These are phyloP conservation scores for Candida smagusa DNA, from an alignment of 1,139 yeast species.

Conservation along the genomic window DNA sequence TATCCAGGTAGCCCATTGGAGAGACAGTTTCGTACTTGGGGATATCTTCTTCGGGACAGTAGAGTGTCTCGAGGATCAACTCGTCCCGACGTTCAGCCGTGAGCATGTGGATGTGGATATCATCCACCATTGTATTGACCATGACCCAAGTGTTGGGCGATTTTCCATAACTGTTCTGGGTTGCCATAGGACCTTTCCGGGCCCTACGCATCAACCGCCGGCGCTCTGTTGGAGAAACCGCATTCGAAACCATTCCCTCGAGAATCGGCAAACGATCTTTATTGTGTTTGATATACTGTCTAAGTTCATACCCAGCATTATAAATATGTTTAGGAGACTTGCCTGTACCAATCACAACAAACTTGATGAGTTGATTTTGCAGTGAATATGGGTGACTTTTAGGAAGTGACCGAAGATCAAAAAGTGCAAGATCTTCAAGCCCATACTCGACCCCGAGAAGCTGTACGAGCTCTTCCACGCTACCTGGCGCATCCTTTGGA, in stretches of 20 bases:
- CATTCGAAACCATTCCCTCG: conserved; percentile 71
- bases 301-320: conserved; percentile 63
- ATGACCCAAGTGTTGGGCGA: conserved; percentile 76
- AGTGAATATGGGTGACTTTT: conserved; percentile 39
- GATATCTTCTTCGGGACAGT: conserved; percentile 49
- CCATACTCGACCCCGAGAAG: conserved; percentile 62
- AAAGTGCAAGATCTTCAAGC: conserved; percentile 53
- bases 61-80: conserved; percentile 67
- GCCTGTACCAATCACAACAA: conserved; percentile 71
- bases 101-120: conserved; percentile 66
- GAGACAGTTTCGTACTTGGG: conserved; percentile 20
- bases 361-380: conserved; percentile 35
- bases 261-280: conserved; percentile 43
- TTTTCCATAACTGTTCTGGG: conserved; percentile 56
- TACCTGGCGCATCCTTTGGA: conserved; percentile 56
- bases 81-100: conserved; percentile 66
- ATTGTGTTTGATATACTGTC: conserved; percentile 33
- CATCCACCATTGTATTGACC: conserved; percentile 63
- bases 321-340: conserved; percentile 73
- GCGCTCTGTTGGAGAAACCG: conserved; percentile 54
- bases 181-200: conserved; percentile 50
- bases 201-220: conserved; percentile 62
- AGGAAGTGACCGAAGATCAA: conserved; percentile 43
- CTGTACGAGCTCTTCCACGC: conserved; percentile 43
- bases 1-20: conserved; percentile 28